Evolutionary conservation across 2,329 filamentous ascomycete species (phyloP).

Genomic region (Xylariaceae sp.): DNA sequence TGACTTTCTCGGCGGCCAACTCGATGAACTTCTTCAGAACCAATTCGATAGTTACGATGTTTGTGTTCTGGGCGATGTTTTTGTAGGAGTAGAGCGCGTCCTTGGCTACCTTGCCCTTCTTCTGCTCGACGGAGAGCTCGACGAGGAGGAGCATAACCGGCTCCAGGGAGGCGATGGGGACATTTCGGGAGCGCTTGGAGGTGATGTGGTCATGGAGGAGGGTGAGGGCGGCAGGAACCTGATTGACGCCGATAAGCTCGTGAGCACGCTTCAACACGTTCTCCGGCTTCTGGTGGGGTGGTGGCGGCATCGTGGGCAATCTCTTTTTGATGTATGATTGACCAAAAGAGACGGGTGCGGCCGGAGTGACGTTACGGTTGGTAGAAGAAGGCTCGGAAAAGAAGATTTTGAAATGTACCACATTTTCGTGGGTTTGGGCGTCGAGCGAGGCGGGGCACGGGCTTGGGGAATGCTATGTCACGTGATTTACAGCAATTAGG

Average conservation of each 20-base stretch:
- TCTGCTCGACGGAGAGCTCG: constrained; percentile 91
- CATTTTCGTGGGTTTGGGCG: constrained; percentile 29
- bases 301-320: constrained; percentile 66
- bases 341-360: constrained; percentile 28
- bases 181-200: constrained; percentile 95
- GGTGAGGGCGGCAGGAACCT: constrained; percentile 84
- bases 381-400: constrained; percentile 21
- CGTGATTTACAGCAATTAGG: constrained; percentile 16
- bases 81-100: constrained; percentile 99
- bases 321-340: constrained; percentile 27
- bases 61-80: constrained; percentile 99
- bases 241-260: constrained; percentile 96
- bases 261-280: constrained; percentile 98
- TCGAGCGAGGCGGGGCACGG: constrained; percentile 29
- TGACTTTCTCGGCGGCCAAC: constrained; percentile 92
- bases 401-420: constrained; percentile 33
- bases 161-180: constrained; percentile 91
- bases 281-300: constrained; percentile 95
- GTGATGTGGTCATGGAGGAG: constrained; percentile 99
- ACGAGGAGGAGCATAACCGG: constrained; percentile 98
- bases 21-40: constrained; percentile 98
- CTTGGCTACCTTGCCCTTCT: constrained; percentile 97
- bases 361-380: constrained; percentile 20
- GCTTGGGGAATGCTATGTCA: constrained; percentile 22
- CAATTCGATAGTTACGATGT: constrained; percentile 94